Base-by-base conservation (phyloP, 129 eudicot species). In the Logfia minima region DNA sequence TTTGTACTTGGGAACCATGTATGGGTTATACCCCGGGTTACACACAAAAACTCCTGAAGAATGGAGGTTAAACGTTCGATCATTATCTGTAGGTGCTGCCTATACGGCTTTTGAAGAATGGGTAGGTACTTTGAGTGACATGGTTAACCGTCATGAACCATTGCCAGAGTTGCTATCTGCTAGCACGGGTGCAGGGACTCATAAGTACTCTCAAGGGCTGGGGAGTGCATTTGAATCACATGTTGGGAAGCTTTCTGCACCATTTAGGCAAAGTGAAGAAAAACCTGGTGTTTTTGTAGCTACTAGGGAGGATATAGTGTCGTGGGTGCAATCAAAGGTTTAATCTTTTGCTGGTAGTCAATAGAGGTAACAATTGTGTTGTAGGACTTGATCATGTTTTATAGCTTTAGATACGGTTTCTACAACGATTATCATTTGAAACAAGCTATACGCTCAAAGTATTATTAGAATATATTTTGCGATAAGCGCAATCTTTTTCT, bases 101-200 rank as follows among this genome's bases (percentile, higher is more conserved):
- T 81, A 86, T 62, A 86, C 94, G 31, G 94, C 94, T 9, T 83
- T 89, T 45, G 94, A 89, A 77, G 94, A 89, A 75, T 89, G 94
- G 94, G 68, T 89, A 67, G 79, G 84, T n/a, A 86, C 87, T 71
- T 71, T 89, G 79, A 71, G 79, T 10, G 82, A 79, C 41, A 78
- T 84, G 66, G 85, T 89, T n/a, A 80, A 81, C 78, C 87, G 84
- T 19, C 70, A 86, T 55, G 94, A 86, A 71, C 77, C 85, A 22
- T 37, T 89, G 72, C 91, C 94, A 8, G 84, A 81, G 81, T 37
- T 82, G 66, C 51, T 89, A 37, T 75, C 89, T 17, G 94, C 90
- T 28, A 84, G 83, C 72, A 80, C 94, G 0, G 94, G 94, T 75
- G 89, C 90, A 5, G 94, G 94, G 43, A 84, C 90, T 3, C 93